Percentiles rank a stretch among this genome's conserved stretches.
These are phyloP conservation scores for Pseudophaeomoniella oleicola DNA, from an alignment of 2,329 filamentous ascomycete species.

Conservation along the genomic window DNA sequence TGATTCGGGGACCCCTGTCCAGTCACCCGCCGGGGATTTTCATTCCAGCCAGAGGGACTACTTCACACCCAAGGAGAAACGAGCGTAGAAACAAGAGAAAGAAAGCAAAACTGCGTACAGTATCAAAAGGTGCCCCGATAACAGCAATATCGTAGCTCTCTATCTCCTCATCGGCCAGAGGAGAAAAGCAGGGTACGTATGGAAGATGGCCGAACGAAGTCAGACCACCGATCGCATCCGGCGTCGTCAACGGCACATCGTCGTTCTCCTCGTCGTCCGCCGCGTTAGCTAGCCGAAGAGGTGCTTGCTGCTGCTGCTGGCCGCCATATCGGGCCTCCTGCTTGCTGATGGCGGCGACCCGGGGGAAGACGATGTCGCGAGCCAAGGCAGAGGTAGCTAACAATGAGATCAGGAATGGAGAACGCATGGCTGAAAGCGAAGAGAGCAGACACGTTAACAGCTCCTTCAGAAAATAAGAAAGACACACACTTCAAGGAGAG, in stretches of 20 bases:
- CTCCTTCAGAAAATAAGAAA: too few species aligned
- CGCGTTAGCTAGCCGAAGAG: too few species aligned
- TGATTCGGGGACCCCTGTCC: too few species aligned
- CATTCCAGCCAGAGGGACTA: too few species aligned
- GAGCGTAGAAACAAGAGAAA: constrained; percentile 31
- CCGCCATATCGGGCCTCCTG: neutral
- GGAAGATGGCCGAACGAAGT: constrained; percentile 19
- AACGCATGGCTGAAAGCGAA: too few species aligned
- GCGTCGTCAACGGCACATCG: constrained; percentile 25
- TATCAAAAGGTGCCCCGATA: constrained; percentile 59
- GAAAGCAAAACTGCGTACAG: constrained; percentile 14
- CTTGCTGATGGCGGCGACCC: neutral
- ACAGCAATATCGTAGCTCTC: constrained; percentile 50
- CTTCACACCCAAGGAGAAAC: too few species aligned
- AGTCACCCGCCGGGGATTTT: too few species aligned
- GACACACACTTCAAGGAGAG: too few species aligned
- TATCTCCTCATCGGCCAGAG: neutral
- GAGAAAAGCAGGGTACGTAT: constrained; percentile 16
- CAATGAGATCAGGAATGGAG: neutral
- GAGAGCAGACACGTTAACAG: too few species aligned
- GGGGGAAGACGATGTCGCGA: neutral
- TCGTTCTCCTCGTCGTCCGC: constrained; percentile 4
- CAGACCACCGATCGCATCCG: constrained; percentile 24
- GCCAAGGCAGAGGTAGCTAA: neutral
- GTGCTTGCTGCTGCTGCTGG: too few species aligned